Evolutionary conservation across 805 yeast genomes (phyloP).

Genomic region (Wickerhamiella australiensis): DNA sequence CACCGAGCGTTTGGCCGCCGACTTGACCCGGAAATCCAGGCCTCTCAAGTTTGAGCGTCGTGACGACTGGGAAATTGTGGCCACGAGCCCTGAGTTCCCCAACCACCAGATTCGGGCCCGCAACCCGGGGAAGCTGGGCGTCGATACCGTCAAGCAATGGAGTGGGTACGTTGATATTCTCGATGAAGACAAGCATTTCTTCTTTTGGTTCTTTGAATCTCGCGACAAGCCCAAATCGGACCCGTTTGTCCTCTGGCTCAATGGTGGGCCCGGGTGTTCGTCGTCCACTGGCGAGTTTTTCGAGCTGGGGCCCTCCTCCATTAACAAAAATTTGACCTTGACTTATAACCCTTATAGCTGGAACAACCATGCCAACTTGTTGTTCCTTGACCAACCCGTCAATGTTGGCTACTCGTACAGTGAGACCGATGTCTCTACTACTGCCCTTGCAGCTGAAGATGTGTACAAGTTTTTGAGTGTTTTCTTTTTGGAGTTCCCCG

Average conservation of each 20-base stretch:
- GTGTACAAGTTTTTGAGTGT: conserved; percentile 77
- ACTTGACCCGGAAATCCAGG: background rate
- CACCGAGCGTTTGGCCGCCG: background rate
- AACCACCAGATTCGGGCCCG: conserved; percentile 50
- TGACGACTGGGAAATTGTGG: conserved; percentile 8
- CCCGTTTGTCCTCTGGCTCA: conserved; percentile 81
- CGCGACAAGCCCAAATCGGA: conserved; percentile 73
- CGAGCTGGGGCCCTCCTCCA: conserved; percentile 83
- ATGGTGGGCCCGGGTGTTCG: conserved; percentile 96
- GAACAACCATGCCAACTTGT: conserved; percentile 86
- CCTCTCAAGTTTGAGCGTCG: conserved; percentile 3
- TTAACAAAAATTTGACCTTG: conserved; percentile 53
- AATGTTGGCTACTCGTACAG: conserved; percentile 87
- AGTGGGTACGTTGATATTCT: conserved; percentile 66
- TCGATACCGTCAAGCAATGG: conserved; percentile 71
- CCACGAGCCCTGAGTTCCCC: conserved; percentile 18
- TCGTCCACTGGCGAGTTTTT: conserved; percentile 84
- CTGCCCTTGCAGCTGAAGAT: conserved; percentile 70
- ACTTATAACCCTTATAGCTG: conserved; percentile 81
- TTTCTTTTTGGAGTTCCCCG: conserved; percentile 80
- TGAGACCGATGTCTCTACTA: conserved; percentile 15
- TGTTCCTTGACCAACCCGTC: conserved; percentile 90
- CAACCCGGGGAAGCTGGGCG: conserved; percentile 54
- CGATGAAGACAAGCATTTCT: conserved; percentile 83
- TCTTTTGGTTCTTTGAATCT: conserved; percentile 84